Conservation (phyloP, 202 grass and related monocot genomes). For the Hordeum pubiflorum region DNA sequence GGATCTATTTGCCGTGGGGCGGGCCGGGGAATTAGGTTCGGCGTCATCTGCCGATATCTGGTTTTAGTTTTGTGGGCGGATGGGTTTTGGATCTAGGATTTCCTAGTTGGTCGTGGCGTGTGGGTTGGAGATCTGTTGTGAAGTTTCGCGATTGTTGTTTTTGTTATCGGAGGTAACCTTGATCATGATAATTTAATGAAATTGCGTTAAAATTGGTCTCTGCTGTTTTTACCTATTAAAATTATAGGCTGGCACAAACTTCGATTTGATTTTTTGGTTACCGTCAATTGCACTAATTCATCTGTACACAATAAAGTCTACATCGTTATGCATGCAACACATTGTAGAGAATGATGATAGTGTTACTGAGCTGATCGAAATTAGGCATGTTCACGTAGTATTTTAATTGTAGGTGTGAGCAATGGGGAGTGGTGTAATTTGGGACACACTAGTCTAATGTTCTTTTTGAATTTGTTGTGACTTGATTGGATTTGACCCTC, state of each 20-base stretch:
- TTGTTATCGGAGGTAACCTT: not conserved
- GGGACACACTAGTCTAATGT: not conserved
- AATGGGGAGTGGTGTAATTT: not conserved
- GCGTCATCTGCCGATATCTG: not conserved
- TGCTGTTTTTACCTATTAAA: not conserved
- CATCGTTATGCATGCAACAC: too few relatives aligned
- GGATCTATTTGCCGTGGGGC: not conserved
- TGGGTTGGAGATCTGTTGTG: conserved; percentile 22
- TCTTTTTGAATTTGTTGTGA: not conserved
- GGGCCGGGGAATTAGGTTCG: not conserved
- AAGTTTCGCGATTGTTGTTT: not conserved
- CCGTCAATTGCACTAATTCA: not conserved
- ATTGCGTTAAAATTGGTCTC: not conserved
- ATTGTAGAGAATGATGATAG: not conserved
- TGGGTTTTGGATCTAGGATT: conserved; percentile 30
- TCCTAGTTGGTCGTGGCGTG: not conserved
- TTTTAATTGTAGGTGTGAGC: not conserved
- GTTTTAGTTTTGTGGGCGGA: not conserved
- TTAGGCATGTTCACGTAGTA: not conserved
- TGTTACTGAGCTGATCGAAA: not conserved
- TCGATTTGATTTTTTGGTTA: not conserved
- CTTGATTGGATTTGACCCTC: not conserved
- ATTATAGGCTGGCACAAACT: not conserved
- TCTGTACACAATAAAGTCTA: not conserved
- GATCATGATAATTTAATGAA: not conserved